phyloP scores from a whole-genome alignment of 805 yeast genomes.

The Zygoascus tannicola region DNA sequence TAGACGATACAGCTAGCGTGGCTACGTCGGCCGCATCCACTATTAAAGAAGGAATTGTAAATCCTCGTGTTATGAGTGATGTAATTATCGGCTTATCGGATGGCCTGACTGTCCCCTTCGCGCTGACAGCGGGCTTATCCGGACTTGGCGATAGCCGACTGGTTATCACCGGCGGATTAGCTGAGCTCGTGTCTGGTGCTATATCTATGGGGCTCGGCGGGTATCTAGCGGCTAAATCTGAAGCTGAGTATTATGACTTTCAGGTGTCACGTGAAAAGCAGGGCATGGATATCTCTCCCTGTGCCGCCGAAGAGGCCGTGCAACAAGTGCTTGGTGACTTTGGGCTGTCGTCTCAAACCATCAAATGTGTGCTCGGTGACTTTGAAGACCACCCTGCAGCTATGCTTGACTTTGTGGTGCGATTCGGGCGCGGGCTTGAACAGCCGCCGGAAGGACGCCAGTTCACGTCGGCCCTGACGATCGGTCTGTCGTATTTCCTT shows the following conservation, averaged over 20 bases:
- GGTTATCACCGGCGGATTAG: constrained; percentile 96
- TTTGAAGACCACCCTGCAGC: constrained; percentile 67
- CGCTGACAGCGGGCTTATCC: constrained; percentile 91
- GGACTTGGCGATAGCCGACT: constrained; percentile 81
- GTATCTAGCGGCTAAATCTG: constrained; percentile 86
- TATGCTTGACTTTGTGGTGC: constrained; percentile 78
- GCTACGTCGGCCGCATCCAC: constrained; percentile 11
- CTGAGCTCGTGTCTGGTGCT: constrained; percentile 94
- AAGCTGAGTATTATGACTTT: constrained; percentile 32
- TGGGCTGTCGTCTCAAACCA: constrained; percentile 58
- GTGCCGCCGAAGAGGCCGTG: constrained; percentile 58
- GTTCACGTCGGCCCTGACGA: constrained; percentile 76
- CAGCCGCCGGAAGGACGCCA: constrained; percentile 93
- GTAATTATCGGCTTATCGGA: constrained; percentile 88
- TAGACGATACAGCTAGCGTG: constrained; percentile 12
- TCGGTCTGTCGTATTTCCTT: constrained; percentile 77
- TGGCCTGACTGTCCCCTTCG: constrained; percentile 97
- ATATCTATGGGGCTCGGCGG: constrained; percentile 98
- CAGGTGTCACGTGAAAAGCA: constrained; percentile 24
- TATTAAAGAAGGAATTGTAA: constrained; percentile 15
- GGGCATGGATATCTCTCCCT: constrained; percentile 16
- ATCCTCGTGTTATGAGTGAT: constrained; percentile 88
- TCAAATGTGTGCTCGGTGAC: constrained; percentile 64
- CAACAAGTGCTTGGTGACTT: constrained; percentile 73
- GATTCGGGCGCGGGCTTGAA: constrained; percentile 86